Percentiles rank a stretch among this genome's conserved stretches.
These are phyloP conservation scores for Ascobolus immersus DNA, from an alignment of 495 filamentous ascomycete genomes.

Conservation along the genomic window DNA sequence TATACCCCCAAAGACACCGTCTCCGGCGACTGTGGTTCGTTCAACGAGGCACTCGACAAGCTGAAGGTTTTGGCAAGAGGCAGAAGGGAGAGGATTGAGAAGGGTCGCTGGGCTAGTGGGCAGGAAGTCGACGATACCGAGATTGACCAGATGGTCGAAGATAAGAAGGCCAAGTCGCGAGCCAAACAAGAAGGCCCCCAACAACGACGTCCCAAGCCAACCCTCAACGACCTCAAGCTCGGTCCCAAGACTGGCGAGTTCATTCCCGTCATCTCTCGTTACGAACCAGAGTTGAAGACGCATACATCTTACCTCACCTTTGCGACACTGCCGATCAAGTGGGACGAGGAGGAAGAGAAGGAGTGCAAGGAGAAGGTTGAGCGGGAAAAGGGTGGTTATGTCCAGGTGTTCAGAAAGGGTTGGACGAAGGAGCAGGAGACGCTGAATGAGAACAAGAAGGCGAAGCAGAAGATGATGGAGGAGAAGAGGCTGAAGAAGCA, in stretches of 20 bases:
- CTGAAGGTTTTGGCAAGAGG: slow-evolving; percentile 41
- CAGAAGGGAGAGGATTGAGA: not conserved
- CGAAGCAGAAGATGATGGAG: no score
- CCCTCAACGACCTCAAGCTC: no score
- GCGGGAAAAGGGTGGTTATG: slow-evolving; percentile 21
- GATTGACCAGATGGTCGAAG: slow-evolving; percentile 10
- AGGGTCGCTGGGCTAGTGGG: not conserved
- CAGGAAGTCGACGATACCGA: slow-evolving; percentile 12
- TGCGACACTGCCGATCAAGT: slow-evolving; percentile 62
- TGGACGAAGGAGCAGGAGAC: no score
- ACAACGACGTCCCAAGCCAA: no score
- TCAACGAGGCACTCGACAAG: slow-evolving; percentile 50
- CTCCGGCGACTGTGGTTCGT: slow-evolving; percentile 26
- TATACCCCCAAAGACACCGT: slow-evolving; percentile 19
- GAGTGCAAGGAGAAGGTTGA: slow-evolving; percentile 25
- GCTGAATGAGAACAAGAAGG: no score
- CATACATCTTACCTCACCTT: slow-evolving; percentile 93
- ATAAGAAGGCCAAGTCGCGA: slow-evolving; percentile 15
- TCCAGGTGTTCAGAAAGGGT: no score
- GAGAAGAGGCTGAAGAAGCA: no score
- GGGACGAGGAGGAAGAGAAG: slow-evolving; percentile 64
- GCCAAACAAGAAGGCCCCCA: slow-evolving; percentile 5
- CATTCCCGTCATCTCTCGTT: slow-evolving; percentile 46
- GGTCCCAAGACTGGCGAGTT: no score
- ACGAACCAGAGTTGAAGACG: slow-evolving; percentile 71